Evolutionary conservation across 805 yeast genomes (phyloP), one percentile per base, ranked within the genome.

Genomic region (Priceomyces castillae): DNA sequence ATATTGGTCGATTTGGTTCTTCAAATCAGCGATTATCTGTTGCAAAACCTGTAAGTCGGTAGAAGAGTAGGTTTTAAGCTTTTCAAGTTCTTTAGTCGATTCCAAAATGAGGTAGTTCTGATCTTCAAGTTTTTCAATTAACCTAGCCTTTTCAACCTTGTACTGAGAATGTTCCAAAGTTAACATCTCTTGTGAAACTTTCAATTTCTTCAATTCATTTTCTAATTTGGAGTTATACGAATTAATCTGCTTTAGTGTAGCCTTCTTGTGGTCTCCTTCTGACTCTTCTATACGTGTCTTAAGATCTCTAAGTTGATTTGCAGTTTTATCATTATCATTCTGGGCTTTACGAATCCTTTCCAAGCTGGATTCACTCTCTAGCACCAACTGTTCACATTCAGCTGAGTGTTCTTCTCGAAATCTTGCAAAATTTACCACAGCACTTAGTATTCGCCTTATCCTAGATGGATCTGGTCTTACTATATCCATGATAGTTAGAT

Each of bases 391-490:
- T 47, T 82, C 88, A 55, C 86, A 82, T 51, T 84, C 90, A 18
- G 71, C 74, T 59, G 82, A 76, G 46, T 86, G 81, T 50, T 82
- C 88, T 52, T 87, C 95, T 51, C 95, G 74, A 56, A 86, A 89
- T 44, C 92, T 68, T 1, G 95, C 95, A 70, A 80, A 90, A 59
- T 90, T 90, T 17, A 89, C 85, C 39, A 89, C 81, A 0, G 94
- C 94, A 58, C 95, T 87, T 20, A 89, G 62, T 16, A 88, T 71
- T 37, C 92, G 67, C 48, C 81, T 68, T 1, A 80, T 71, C 45
- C 95, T 69, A 30, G 60, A 63, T 0, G 86, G 69, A n/a, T 89
- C 96, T 0, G 97, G 97, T 50, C 80, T 81, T 46, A 78, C 71
- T 23, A 90, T 67, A 64, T 90, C 97, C 65, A 78, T 71, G 40